Base-by-base conservation (phyloP, 345 rosid genomes). In the Lepidium africanum region DNA sequence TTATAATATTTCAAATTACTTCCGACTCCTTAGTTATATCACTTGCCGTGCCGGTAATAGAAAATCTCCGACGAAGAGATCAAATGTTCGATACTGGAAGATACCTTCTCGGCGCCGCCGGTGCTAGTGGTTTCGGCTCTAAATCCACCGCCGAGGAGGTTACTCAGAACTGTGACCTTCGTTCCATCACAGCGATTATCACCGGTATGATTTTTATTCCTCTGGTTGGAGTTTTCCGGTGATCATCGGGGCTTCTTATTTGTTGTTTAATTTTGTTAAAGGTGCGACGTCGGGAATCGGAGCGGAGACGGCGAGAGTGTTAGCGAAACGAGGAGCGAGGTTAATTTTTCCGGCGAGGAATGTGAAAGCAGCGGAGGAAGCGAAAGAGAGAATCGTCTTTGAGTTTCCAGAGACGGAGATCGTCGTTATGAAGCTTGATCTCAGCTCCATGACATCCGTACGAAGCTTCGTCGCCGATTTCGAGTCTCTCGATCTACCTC, bases 251-350 rank as follows among this genome's bases (percentile, higher is more conserved):
- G 21, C 15, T 38, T 25, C 59, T 70, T 7, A 57, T 21, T 38
- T 14, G 33, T 5, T 43, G 5, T 45, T 27, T 47, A 5, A 7
- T 69, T 32, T 16, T 25, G 47, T 35, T 16, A 45, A 15, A 92
- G 98, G 98, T 12, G 96, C 96, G n/a, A 93, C 98, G 79, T 93
- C 98, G 27, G 98, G 98, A 72, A 93, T 93, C 63, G 98, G 98
- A 63, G 92, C 88, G 17, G 98, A 93, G 83, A 90, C 97, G 67
- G 96, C 97, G 9, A 83, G 96, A 21, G 94, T 84, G 35, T 45
- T 93, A 57, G 92, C 92, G 11, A 90, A 84, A 73, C 60, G 89
- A 71, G 92, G 98, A 40, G 94, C 85, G 54, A 78, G 85, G 76
- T 77, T 93, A 77, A 84, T 93, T 38, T 66, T 93, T 2, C 97